phyloP scores from a whole-genome alignment of 768 basidiomycete genomes.

The Lanmaoa rubissima region DNA sequence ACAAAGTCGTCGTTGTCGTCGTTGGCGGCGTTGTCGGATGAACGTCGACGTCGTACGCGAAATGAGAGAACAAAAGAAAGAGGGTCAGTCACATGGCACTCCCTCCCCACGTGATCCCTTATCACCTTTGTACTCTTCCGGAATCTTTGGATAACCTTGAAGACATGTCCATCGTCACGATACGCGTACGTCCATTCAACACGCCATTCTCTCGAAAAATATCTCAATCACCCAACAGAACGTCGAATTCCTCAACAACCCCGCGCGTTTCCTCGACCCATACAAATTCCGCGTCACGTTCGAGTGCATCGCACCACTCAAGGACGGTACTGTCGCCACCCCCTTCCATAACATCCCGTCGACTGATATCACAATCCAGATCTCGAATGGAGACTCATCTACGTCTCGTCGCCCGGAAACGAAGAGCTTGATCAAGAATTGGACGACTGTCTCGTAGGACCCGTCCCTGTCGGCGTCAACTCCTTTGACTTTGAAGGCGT shows the following conservation, averaged over 20 bases:
- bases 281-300: conserved; percentile 96
- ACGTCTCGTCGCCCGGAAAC: conserved; percentile 90
- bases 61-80: conserved; percentile 20
- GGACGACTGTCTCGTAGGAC: conserved; percentile 96
- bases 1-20: conserved; percentile 2
- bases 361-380: conserved; percentile 45
- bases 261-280: conserved; percentile 84
- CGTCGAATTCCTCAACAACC: conserved; percentile 91
- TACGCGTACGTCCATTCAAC: conserved; percentile 46
- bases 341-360: neutral
- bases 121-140: neutral
- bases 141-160: no score
- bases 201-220: no score
- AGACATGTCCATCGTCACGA: conserved; percentile 67
- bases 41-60: conserved; percentile 20
- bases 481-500: conserved; percentile 94
- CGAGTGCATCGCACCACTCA: conserved; percentile 89
- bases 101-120: neutral
- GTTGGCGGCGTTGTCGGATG: conserved; percentile 11
- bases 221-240: conserved; percentile 45
- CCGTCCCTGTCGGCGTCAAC: conserved; percentile 95
- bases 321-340: conserved; percentile 59
- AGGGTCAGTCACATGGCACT: neutral
- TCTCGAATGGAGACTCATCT: conserved; percentile 97
- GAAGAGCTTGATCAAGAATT: conserved; percentile 95